Evolutionary conservation across 352 stramenopile species (phyloP), one percentile per base, ranked within the genome.

Genomic region (Phytophthora brassicae): DNA sequence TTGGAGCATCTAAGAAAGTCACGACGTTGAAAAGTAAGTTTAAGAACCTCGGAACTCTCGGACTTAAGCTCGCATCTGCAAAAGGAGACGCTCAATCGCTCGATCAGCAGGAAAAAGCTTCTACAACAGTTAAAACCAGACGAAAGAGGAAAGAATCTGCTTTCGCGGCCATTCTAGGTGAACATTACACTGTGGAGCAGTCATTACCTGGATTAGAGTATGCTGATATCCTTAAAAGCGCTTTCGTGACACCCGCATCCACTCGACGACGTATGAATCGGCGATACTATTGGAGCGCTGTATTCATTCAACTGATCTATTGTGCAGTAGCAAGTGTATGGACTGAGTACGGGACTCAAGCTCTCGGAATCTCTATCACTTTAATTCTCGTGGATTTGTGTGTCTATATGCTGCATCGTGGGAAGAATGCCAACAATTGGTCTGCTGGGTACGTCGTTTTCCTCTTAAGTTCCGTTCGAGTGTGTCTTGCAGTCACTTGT

Each of bases 361-460:
- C 80, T 1, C 53, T 94, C 4, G 85, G 84, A 2, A 84, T 93
- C 49, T 72, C 75, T 0, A 50, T 85, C 31, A 94, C 85, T 0
- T 72, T 94, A 2, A 23, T 94, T 28, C 56, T 93, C 0, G 68
- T 93, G 4, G 87, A 96, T 61, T 16, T 77, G 17, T 92, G 83
- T 35, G 77, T 94, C 20, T 90, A 79, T 47, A 87, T 93, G 73
- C 69, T 94, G 19, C 69, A 74, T 31, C 80, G 85, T 7, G 87
- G 86, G 17, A 75, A 81, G 26, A 62, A 84, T 7, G 79, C 79
- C 2, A 46, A 63, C 38, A 70, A 59, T 5, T 96, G 87, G 87
- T 91, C 80, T 2, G 75, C 87, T 0, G 87, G 87, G 4, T 93
- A 92, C 60, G 87, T 89, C 3, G 85, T 91, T 13, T 85, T 94